Evolutionary conservation across 2,329 filamentous ascomycete genomes (phyloP).

Genomic region (Penicillium sclerotigenum): DNA sequence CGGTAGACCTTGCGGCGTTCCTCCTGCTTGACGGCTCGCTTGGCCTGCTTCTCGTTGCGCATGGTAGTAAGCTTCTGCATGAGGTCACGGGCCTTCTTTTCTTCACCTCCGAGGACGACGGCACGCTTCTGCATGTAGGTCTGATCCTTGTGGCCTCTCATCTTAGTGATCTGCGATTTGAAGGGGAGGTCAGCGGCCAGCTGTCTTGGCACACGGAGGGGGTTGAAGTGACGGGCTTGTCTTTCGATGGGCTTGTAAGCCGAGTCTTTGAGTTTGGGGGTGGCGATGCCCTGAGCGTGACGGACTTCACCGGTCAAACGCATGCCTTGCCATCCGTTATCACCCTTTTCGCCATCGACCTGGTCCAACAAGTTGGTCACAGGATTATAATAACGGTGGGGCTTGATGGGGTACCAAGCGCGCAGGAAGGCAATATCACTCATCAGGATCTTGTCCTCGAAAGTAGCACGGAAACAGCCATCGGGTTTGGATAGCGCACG

Average conservation of each 20-base stretch:
- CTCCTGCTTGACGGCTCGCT: slow-evolving; percentile 80
- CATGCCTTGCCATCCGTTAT: slow-evolving; percentile 76
- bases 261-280: slow-evolving; percentile 78
- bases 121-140: slow-evolving; percentile 96
- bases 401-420: slow-evolving; percentile 95
- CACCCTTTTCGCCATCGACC: slow-evolving; percentile 32
- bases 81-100: slow-evolving; percentile 81
- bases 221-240: slow-evolving; percentile 71
- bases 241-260: slow-evolving; percentile 68
- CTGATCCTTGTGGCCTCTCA: slow-evolving; percentile 72
- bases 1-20: slow-evolving; percentile 76
- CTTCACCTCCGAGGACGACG: slow-evolving; percentile 79
- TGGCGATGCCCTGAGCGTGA: slow-evolving; percentile 67
- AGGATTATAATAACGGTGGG: slow-evolving; percentile 94
- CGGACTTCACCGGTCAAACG: slow-evolving; percentile 90
- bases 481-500: slow-evolving; percentile 89
- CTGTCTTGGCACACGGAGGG: slow-evolving; percentile 48
- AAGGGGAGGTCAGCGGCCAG: slow-evolving; percentile 79
- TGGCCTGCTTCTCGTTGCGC: slow-evolving; percentile 84
- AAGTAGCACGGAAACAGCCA: slow-evolving; percentile 92
- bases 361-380: slow-evolving; percentile 83
- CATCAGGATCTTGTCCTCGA: slow-evolving; percentile 97
- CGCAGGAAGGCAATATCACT: slow-evolving; percentile 94
- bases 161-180: slow-evolving; percentile 83
- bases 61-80: slow-evolving; percentile 92